Base-by-base conservation (phyloP, 257 asterid genomes). In the Cynanchum wilfordii region DNA sequence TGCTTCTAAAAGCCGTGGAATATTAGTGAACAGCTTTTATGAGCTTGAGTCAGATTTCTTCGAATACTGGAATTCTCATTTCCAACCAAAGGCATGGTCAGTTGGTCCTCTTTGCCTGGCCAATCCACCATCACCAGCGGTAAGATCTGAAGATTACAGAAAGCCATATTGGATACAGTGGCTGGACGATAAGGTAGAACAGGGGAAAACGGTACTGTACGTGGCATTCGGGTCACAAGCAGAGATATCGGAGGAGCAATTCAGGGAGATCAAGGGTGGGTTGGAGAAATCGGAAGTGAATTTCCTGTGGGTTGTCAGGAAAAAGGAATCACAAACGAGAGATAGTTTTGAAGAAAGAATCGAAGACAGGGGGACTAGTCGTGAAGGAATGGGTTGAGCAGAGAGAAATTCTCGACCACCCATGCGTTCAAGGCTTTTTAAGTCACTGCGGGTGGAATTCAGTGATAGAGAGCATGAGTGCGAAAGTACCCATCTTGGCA, bases 391-490 rank as follows among this genome's bases (percentile, higher is more conserved):
- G 97, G 97, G 95, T 89, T 13, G 87, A 89, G 65, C 96, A 89
- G 42, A 81, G 76, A 64, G 82, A 82, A 73, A 81, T 92, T 66
- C 81, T 92, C 0, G 84, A 70, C 30, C 96, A 92, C 68, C 52
- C 60, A 13, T 74, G 58, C 2, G 85, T 91, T 3, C 74, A 75
- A 27, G 97, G 95, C 0, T 91, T 91, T 67, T 29, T 91, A 5
- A 89, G 93, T 40, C 96, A 91, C 44, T 91, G 96, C 1, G 96
- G 97, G 0, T 89, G 96, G 96, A 88, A 88, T 56, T 89, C 97
- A 0, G 92, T 81, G 1, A 0, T 88, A 52, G 96, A 92, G 57
- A 89, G 88, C 22, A 82, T 89, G 19, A 83, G 97, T 12, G 88
- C 95, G 2, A 77, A 69, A 60, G 95, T 87, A 19, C 97, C 97